Conservation (phyloP, 1,139 yeast genomes). For the Saccharomycopsis phalli region DNA sequence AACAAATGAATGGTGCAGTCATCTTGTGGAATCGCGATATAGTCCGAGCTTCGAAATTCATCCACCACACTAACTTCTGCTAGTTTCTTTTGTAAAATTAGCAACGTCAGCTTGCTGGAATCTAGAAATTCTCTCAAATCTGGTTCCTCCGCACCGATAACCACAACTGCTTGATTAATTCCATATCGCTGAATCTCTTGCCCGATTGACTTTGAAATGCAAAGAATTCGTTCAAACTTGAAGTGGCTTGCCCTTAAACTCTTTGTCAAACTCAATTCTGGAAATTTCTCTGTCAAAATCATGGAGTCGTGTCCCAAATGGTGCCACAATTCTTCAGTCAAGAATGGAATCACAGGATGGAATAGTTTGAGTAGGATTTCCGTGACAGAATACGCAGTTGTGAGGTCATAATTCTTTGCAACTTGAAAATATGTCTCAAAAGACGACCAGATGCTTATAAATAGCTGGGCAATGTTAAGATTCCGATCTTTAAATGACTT, state of each 20-base stretch:
- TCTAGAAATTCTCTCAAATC: slow-evolving; percentile 10
- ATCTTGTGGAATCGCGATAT: not conserved
- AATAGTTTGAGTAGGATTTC: slow-evolving; percentile 86
- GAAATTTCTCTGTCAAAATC: not conserved
- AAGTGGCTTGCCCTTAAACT: not conserved
- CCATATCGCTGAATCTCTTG: slow-evolving; percentile 82
- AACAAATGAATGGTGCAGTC: slow-evolving; percentile 62
- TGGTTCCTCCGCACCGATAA: slow-evolving; percentile 23
- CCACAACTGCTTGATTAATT: slow-evolving; percentile 76
- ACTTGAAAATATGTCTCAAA: slow-evolving; percentile 95
- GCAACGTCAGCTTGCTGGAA: slow-evolving; percentile 30
- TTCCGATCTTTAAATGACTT: slow-evolving; percentile 65
- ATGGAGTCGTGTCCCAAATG: slow-evolving; percentile 75
- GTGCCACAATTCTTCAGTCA: slow-evolving; percentile 98
- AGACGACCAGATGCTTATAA: slow-evolving; percentile 26
- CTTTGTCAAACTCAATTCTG: too few relatives aligned
- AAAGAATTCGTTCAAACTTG: slow-evolving; percentile 66
- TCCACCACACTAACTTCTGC: slow-evolving; percentile 1
- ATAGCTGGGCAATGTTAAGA: slow-evolving; percentile 73
- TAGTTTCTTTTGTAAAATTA: slow-evolving; percentile 8
- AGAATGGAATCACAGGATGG: slow-evolving; percentile 97
- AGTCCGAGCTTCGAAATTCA: not conserved
- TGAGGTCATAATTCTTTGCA: slow-evolving; percentile 48
- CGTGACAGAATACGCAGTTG: slow-evolving; percentile 83
- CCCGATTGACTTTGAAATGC: slow-evolving; percentile 83